These are phyloP conservation scores for Nakazawaea molendinolei DNA, from an alignment of 805 yeast species.

Conservation along the genomic window DNA sequence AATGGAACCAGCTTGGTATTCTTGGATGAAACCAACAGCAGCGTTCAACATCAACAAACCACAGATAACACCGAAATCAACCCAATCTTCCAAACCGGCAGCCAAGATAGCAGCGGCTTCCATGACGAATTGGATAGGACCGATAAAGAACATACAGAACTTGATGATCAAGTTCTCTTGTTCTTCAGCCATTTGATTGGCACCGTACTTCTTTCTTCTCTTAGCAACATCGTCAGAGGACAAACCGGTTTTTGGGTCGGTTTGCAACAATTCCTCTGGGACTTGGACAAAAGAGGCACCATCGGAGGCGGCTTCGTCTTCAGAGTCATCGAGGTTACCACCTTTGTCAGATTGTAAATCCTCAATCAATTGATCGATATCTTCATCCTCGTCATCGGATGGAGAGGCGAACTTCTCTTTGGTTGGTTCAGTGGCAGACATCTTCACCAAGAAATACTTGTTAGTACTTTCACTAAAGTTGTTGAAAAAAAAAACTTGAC, in stretches of 20 bases:
- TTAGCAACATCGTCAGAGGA: slow-evolving; percentile 67
- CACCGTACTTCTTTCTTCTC: slow-evolving; percentile 88
- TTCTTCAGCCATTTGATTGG: slow-evolving; percentile 88
- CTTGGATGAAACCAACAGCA: slow-evolving; percentile 92
- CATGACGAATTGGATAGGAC: slow-evolving; percentile 96
- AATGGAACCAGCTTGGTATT: slow-evolving; percentile 96
- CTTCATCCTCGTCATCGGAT: slow-evolving; percentile 59
- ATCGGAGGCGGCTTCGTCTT: slow-evolving; percentile 37
- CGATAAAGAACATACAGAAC: slow-evolving; percentile 82
- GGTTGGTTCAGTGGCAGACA: slow-evolving; percentile 18
- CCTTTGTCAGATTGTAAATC: slow-evolving; percentile 72
- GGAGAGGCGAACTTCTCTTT: slow-evolving; percentile 29
- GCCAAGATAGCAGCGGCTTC: slow-evolving; percentile 94
- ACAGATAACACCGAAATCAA: slow-evolving; percentile 95
- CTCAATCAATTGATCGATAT: slow-evolving; percentile 64
- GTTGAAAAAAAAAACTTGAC: background rate
- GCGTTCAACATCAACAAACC: slow-evolving; percentile 85
- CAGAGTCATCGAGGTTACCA: slow-evolving; percentile 41
- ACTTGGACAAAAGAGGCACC: slow-evolving; percentile 66
- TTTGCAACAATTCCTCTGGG: slow-evolving; percentile 79
- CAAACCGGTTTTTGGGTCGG: slow-evolving; percentile 76
- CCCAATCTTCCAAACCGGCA: slow-evolving; percentile 97
- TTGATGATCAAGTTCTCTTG: slow-evolving; percentile 71
- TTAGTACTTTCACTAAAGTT: background rate
- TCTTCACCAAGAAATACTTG: slow-evolving; percentile 3